phyloP scores from a whole-genome alignment of 192 early-diverging fungal genomes.

The Backusella mclennaniae region DNA sequence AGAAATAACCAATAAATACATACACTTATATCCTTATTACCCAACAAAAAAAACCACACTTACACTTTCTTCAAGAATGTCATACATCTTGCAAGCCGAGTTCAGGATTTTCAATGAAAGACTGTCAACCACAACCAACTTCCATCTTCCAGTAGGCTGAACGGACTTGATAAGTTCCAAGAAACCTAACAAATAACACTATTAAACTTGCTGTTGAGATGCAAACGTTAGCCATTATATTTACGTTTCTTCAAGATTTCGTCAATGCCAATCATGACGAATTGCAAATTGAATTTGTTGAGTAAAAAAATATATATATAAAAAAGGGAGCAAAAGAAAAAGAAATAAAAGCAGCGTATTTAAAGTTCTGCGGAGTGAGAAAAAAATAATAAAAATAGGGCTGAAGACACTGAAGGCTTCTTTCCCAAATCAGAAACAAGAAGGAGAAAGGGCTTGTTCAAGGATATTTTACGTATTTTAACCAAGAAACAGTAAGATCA shows the following conservation, averaged over 20 bases:
- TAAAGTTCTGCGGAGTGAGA: background rate
- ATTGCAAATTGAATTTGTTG: background rate
- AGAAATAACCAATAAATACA: background rate
- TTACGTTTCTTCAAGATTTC: constrained; percentile 38
- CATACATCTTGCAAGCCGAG: constrained; percentile 75
- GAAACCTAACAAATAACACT: constrained; percentile 40
- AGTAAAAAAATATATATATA: background rate
- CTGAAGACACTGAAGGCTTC: background rate
- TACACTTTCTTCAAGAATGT: constrained; percentile 63
- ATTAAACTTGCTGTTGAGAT: background rate
- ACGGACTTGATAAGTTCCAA: constrained; percentile 78
- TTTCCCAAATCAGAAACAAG: background rate
- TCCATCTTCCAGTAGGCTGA: constrained; percentile 74
- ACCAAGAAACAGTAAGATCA: no score
- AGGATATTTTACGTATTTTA: no score
- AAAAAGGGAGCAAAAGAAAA: background rate
- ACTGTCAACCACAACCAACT: constrained; percentile 79
- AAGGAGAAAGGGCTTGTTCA: background rate
- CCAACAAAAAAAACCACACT: constrained; percentile 28
- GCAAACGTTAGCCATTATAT: background rate
- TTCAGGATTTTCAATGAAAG: constrained; percentile 72
- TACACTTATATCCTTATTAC: background rate
- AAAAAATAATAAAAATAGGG: background rate
- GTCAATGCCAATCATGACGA: constrained; percentile 37
- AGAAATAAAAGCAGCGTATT: background rate